Percentiles rank a stretch among this genome's conserved stretches.
phyloP scores from a whole-genome alignment of 306 rosid genomes.

The Pachyrhizus erosus region DNA sequence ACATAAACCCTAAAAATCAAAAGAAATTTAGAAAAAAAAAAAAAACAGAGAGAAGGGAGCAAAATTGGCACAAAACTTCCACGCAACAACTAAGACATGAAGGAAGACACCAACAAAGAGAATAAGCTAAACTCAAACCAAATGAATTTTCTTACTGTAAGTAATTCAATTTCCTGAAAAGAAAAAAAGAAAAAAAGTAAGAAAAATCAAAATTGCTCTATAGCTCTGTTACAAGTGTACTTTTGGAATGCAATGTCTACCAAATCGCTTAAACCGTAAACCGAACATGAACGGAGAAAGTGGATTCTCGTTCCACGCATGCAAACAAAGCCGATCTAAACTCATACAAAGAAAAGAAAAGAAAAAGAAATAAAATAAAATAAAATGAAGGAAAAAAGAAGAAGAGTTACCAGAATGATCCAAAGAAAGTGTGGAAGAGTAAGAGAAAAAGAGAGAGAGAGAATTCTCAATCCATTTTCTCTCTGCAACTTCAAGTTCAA shows the following conservation, averaged over 20 bases:
- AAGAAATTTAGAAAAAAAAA: neutral
- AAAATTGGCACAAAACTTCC: neutral
- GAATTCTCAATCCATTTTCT: conserved; percentile 41
- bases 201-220: neutral
- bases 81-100: neutral
- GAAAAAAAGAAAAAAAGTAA: neutral
- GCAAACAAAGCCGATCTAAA: conserved; percentile 42
- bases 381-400: neutral
- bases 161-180: neutral
- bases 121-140: neutral
- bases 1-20: neutral
- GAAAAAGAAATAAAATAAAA: neutral
- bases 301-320: neutral
- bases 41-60: neutral
- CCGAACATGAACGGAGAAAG: neutral
- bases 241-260: neutral
- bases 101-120: neutral
- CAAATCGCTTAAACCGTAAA: neutral
- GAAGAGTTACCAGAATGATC: conserved; percentile 27
- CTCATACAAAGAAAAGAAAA: conserved; percentile 2
- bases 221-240: neutral
- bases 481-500: conserved; percentile 22
- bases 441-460: conserved; percentile 18
- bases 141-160: neutral
- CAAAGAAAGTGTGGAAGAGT: neutral